Evolutionary conservation across 208 protist genomes (phyloP).

Genomic region (Acanthamoeba quina): DNA sequence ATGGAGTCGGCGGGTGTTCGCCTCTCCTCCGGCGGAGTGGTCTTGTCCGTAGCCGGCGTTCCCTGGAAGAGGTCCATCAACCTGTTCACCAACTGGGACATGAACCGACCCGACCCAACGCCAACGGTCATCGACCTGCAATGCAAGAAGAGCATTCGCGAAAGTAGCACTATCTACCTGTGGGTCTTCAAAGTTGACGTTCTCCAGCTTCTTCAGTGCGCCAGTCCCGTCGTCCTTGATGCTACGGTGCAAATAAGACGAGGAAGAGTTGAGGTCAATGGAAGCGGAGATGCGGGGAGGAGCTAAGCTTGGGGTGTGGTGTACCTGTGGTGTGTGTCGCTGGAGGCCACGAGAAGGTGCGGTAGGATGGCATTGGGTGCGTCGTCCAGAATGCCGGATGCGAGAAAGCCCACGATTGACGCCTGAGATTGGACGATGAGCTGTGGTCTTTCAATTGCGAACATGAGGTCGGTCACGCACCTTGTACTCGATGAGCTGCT

Average conservation of each 20-base stretch:
- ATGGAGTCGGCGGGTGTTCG: constrained; percentile 41
- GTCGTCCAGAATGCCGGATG: constrained; percentile 38
- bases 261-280: not conserved
- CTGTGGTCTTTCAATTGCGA: no score
- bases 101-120: not conserved
- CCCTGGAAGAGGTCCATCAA: constrained; percentile 71
- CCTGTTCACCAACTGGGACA: not conserved
- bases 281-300: not conserved
- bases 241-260: not conserved
- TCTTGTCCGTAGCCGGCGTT: constrained; percentile 66
- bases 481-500: constrained; percentile 57
- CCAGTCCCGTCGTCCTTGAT: constrained; percentile 51
- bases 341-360: constrained; percentile 57
- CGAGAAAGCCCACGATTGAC: constrained; percentile 42
- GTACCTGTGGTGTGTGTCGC: constrained; percentile 64
- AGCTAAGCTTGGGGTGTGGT: not conserved
- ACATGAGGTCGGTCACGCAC: not conserved
- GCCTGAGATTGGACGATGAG: not conserved
- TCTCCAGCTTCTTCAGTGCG: constrained; percentile 65
- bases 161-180: not conserved
- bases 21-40: constrained; percentile 56
- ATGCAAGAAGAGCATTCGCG: not conserved
- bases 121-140: not conserved
- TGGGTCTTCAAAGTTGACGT: constrained; percentile 59
- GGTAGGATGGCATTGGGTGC: constrained; percentile 49